Base-by-base conservation (phyloP, 1,139 yeast species). In the Tardiomyces depauwii region DNA sequence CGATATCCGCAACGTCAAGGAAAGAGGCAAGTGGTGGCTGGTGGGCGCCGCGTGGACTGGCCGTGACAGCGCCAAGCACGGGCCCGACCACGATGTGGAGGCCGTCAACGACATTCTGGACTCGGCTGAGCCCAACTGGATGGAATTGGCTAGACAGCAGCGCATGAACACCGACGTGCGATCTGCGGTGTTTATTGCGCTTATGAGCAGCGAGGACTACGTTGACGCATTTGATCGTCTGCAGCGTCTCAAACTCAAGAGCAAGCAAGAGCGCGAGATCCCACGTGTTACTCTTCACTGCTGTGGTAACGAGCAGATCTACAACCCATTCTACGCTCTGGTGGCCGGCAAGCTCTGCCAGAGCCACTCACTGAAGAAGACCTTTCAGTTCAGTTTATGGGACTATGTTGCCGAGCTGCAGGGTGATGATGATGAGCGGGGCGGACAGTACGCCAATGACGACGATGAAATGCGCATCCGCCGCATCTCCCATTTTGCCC, bases 1-100 rank as follows among this genome's bases (percentile, higher is more conserved):
- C 43, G 99, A 93, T 66, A 88, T 93, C 48, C 78, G 77, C 44
- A 78, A 77, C 51, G 74, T 86, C 27, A 85, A 80, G 12, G 76
- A 81, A 0, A 76, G 80, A 52, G 98, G 98, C 47, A 91, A 89
- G 63, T 93, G 99, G 99, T 93, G 98, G 99, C 71, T 91, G 41
- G 89, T 93, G 36, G 98, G 99, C 42, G 85, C 97, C 2, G 96
- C 98, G 0, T 91, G 97, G 96, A 84, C 78, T 42, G 66, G 62
- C 42, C 11, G 11, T 13, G 53, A 57, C 13, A 62, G 50, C 2
- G 46, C 46, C 2, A 39, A 60, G 3, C 65, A 61, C 12, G 67
- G 64, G 12, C 25, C 25, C 7, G 64, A 57, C 13, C 57, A 55
- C 30, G 48, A 47, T n/a, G 57, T 58, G 2, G 61, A 58, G 43